Conservation (phyloP, 2,329 filamentous ascomycete species). For the Thielaviopsis cerberus region DNA sequence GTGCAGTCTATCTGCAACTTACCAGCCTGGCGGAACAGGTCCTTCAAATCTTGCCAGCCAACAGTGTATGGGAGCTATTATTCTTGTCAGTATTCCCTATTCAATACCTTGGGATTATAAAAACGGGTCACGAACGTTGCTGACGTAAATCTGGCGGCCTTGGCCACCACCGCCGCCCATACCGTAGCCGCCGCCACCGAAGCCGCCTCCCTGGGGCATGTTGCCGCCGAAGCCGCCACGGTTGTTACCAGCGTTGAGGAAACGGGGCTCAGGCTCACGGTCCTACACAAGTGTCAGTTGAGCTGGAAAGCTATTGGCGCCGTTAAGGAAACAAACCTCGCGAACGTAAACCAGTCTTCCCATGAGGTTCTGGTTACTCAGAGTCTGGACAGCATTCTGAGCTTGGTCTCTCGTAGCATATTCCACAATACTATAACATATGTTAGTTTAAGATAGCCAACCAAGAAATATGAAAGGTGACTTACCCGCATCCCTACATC, state of each 20-base stretch:
- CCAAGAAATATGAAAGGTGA: constrained; percentile 15
- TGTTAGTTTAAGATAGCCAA: constrained; percentile 4
- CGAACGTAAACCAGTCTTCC: constrained; percentile 95
- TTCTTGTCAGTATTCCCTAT: constrained; percentile 16
- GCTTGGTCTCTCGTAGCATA: constrained; percentile 99
- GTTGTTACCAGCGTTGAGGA: constrained; percentile 51
- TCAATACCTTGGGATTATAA: constrained; percentile 12
- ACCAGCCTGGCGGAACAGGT: constrained; percentile 96
- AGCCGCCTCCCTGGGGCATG: constrained; percentile 28
- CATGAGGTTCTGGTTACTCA: constrained; percentile 99
- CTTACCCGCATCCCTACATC: constrained; percentile 99
- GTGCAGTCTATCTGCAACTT: constrained; percentile 27
- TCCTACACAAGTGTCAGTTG: constrained; percentile 40
- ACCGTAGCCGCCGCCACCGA: constrained; percentile 32
- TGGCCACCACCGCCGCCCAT: constrained; percentile 32
- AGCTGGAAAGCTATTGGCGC: background rate
- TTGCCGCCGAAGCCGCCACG: constrained; percentile 37
- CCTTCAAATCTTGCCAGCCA: constrained; percentile 97
- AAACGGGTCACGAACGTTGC: constrained; percentile 63
- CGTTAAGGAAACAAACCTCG: constrained; percentile 45
- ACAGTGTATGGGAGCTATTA: constrained; percentile 83
- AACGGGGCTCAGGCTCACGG: constrained; percentile 92
- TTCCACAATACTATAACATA: constrained; percentile 79
- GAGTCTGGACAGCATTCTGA: constrained; percentile 86
- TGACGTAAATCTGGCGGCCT: constrained; percentile 84